phyloP scores from a whole-genome alignment of 2,329 filamentous ascomycete species.

The Septoria linicola region DNA sequence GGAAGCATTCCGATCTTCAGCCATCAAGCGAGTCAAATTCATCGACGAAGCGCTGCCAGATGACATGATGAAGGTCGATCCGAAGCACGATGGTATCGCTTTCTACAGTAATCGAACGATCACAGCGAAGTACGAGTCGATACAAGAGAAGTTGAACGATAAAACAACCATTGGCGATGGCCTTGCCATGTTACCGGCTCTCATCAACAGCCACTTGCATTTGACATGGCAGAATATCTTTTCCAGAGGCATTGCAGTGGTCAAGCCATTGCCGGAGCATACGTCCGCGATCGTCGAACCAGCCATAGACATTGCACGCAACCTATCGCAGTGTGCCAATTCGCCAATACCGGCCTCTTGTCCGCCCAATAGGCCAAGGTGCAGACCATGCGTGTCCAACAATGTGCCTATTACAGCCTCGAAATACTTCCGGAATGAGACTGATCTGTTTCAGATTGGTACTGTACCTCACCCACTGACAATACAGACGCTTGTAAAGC shows the following conservation, averaged over 20 bases:
- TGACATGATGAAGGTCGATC: constrained; percentile 65
- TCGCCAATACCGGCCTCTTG: constrained; percentile 74
- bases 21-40: constrained; percentile 61
- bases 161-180: constrained; percentile 56
- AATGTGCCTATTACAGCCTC: constrained; percentile 67
- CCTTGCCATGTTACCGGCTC: constrained; percentile 63
- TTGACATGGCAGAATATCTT: constrained; percentile 80
- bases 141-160: constrained; percentile 62
- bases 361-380: constrained; percentile 75
- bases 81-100: constrained; percentile 66
- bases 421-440: constrained; percentile 68
- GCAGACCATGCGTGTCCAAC: constrained; percentile 68
- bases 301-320: constrained; percentile 69
- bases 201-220: constrained; percentile 85
- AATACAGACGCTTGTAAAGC: constrained; percentile 64
- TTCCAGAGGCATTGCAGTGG: constrained; percentile 70
- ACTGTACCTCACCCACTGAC: constrained; percentile 92
- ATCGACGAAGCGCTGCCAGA: constrained; percentile 62
- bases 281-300: constrained; percentile 71
- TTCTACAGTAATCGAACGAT: constrained; percentile 70
- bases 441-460: constrained; percentile 74
- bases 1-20: constrained; percentile 42
- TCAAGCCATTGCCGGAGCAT: constrained; percentile 75
- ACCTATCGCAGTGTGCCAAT: constrained; percentile 71
- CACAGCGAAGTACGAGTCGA: constrained; percentile 62